phyloP scores from a whole-genome alignment of 108 stramenopile genomes.

The Fragilariopsis cylindrus region DNA sequence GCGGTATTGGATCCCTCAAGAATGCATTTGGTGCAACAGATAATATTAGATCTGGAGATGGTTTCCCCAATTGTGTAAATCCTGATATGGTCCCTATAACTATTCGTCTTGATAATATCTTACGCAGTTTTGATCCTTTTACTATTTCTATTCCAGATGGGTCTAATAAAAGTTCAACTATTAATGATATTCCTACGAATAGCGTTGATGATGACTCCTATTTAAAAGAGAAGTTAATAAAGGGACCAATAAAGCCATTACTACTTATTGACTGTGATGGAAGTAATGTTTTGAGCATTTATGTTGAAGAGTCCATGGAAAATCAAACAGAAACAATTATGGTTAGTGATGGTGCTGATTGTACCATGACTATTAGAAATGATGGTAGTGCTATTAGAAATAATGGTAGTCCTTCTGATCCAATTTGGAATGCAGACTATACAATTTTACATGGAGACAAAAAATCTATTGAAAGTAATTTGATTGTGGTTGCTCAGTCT shows the following conservation, averaged over 20 bases:
- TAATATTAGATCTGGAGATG: background rate
- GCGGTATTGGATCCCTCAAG: background rate
- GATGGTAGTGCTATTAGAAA: background rate
- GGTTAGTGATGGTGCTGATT: background rate
- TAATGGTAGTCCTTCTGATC: background rate
- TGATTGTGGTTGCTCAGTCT: background rate
- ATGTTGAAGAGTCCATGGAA: background rate
- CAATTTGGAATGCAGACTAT: background rate
- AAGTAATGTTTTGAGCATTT: background rate
- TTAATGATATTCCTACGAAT: no score
- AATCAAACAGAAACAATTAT: background rate
- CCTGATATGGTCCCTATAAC: constrained; percentile 2
- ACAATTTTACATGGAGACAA: background rate
- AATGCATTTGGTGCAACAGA: background rate
- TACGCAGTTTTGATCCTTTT: background rate
- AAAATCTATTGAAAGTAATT: background rate
- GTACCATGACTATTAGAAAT: background rate
- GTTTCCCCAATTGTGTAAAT: constrained; percentile 2
- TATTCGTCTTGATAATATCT: background rate
- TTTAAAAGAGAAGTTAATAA: no score
- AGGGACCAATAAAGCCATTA: no score
- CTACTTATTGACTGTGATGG: background rate
- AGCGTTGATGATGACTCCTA: no score
- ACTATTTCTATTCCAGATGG: no score
- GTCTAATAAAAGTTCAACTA: no score